Evolutionary conservation across 2,329 filamentous ascomycete genomes (phyloP), one percentile per base, ranked within the genome.

Genomic region (Monilinia vaccinii-corymbosi): DNA sequence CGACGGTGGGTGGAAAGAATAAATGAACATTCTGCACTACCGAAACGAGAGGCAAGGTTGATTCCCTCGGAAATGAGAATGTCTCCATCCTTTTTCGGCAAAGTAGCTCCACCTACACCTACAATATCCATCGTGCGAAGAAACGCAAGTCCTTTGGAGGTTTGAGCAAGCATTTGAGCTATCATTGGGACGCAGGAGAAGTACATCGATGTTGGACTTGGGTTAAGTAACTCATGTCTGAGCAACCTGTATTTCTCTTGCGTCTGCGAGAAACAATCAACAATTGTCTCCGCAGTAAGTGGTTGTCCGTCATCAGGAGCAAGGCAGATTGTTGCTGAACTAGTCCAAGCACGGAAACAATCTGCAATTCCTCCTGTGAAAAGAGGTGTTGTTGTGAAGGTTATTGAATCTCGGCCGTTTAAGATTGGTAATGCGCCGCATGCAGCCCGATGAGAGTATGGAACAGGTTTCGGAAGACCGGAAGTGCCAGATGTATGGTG

Each of bases 301-400:
- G n/a, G 16, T 73, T 76, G 3, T 84, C 73, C 71, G 2, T 78
- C 78, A 23, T 80, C 78, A 0, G 84, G 83, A 63, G 86, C 87
- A 11, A 87, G 73, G 80, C 82, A 87, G 2, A 86, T 80, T 65
- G 80, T 70, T 0, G 81, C 78, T 21, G 76, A 77, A 60, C 81
- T 83, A 1, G 81, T 80, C 83, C 84, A 86, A 0, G 82, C 77
- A 53, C 84, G 74, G 49, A 87, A 79, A 23, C 81, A 76, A 67
- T 87, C 85, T 1, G 84, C 81, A 10, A 86, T 76, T 0, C 84
- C 85, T 1, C 84, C 85, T 64, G 87, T 83, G 63, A 86, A 87
- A 0, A 87, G 74, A 0, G 85, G 84, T 3, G 84, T 87, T 0
- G 83, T 85, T 0, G 83, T 84, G 65, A 87, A 87, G 0, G 82